Conservation (phyloP, 2,329 filamentous ascomycete genomes). For the Fragosphaeria purpurea region DNA sequence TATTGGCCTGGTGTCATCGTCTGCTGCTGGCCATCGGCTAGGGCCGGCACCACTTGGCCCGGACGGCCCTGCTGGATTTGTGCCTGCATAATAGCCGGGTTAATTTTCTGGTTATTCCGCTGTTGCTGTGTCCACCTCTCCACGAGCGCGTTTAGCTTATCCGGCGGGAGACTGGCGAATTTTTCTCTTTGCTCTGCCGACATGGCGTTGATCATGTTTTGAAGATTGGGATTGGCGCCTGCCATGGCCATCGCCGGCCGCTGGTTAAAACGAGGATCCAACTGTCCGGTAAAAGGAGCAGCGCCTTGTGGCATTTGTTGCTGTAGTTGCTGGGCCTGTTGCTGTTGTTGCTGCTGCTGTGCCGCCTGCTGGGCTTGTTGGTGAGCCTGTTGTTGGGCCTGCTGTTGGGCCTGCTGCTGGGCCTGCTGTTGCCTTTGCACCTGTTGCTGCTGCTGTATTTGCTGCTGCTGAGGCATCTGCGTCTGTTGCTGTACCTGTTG, state of each 20-base stretch:
- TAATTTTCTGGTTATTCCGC: conserved; percentile 15
- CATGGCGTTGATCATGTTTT: conserved; percentile 31
- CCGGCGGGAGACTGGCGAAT: conserved; percentile 33
- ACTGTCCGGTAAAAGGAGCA: conserved; percentile 38
- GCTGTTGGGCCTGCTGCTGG: conserved; percentile 1
- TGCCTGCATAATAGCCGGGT: conserved; percentile 15
- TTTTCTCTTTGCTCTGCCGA: conserved; percentile 34
- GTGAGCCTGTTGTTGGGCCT: conserved; percentile 1
- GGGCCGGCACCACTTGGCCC: conserved; percentile 13
- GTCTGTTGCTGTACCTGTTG: background rate
- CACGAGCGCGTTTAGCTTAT: conserved; percentile 43
- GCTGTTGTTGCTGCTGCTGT: background rate
- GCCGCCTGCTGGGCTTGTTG: background rate
- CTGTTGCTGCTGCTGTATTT: conserved; percentile 1
- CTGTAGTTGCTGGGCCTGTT: conserved; percentile 22
- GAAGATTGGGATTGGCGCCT: conserved; percentile 18
- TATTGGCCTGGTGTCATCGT: conserved; percentile 12
- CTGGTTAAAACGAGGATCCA: conserved; percentile 45
- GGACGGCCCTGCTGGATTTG: conserved; percentile 10
- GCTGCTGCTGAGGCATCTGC: background rate
- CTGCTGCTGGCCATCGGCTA: conserved; percentile 12
- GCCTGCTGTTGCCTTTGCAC: conserved; percentile 4
- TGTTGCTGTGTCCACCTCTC: conserved; percentile 35
- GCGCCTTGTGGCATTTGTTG: conserved; percentile 35
- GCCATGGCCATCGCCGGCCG: conserved; percentile 31